phyloP scores from a whole-genome alignment of 2,329 filamentous ascomycete species.

The Zymoseptoria passerinii region DNA sequence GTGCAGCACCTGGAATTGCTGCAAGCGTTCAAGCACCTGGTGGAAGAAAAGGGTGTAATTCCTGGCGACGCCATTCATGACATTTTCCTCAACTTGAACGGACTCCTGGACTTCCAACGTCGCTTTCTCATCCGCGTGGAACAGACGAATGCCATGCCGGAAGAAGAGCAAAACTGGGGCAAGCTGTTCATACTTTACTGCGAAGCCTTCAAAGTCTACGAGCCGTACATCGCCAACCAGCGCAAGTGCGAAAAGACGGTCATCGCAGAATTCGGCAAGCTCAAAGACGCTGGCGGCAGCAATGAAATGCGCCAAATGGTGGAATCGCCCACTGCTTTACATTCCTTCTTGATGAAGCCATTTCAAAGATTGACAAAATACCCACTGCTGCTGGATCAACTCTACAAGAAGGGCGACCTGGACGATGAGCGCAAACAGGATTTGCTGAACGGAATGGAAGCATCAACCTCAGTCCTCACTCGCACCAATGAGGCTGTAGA shows the following conservation, averaged over 20 bases:
- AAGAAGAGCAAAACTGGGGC: conserved; percentile 82
- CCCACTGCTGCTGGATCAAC: conserved; percentile 77
- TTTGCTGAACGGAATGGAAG: conserved; percentile 66
- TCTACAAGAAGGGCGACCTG: conserved; percentile 73
- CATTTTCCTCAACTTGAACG: conserved; percentile 94
- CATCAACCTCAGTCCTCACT: conserved; percentile 70
- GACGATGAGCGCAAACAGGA: conserved; percentile 64
- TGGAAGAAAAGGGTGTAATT: conserved; percentile 80
- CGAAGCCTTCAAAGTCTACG: conserved; percentile 84
- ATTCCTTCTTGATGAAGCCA: conserved; percentile 89
- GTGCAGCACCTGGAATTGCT: conserved; percentile 94
- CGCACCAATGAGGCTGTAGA: conserved; percentile 88
- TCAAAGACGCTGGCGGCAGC: conserved; percentile 59
- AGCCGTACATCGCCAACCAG: conserved; percentile 96
- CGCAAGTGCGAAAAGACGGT: conserved; percentile 81
- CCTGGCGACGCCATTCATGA: conserved; percentile 85
- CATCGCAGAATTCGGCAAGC: conserved; percentile 77
- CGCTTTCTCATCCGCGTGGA: conserved; percentile 93
- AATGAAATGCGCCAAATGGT: conserved; percentile 63
- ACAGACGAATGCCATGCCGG: conserved; percentile 79
- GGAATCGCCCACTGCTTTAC: conserved; percentile 75
- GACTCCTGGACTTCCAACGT: conserved; percentile 89
- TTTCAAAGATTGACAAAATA: conserved; percentile 96
- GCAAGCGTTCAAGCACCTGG: conserved; percentile 79
- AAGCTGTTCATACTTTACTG: conserved; percentile 78